Conservation (phyloP, 2,329 filamentous ascomycete species). For the Zasmidium cellare region DNA sequence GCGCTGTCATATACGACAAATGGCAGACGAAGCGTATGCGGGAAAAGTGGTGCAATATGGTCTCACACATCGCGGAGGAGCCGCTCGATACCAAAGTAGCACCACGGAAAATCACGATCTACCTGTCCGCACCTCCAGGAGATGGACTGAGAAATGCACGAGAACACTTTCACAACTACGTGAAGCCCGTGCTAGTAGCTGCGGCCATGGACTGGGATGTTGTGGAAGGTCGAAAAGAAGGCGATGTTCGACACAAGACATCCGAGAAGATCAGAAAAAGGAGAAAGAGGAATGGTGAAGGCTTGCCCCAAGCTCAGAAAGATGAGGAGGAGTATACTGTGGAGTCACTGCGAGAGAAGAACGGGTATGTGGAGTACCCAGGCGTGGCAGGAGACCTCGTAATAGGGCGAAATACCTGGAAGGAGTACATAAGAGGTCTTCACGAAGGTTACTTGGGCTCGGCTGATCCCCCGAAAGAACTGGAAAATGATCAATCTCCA, state of each 20-base stretch:
- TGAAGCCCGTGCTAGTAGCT: conserved; percentile 87
- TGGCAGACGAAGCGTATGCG: conserved; percentile 84
- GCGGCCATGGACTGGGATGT: conserved; percentile 96
- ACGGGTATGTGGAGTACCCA: conserved; percentile 69
- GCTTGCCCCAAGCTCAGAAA: conserved; percentile 41
- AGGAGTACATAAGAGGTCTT: conserved; percentile 89
- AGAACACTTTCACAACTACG: conserved; percentile 93
- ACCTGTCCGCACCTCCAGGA: conserved; percentile 80
- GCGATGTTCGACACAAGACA: conserved; percentile 84
- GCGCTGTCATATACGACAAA: conserved; percentile 86
- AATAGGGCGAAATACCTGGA: conserved; percentile 91
- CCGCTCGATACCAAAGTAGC: conserved; percentile 70
- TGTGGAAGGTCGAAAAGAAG: conserved; percentile 85
- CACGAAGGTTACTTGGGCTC: conserved; percentile 97
- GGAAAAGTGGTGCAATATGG: conserved; percentile 80
- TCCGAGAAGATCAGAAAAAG: conserved; percentile 78
- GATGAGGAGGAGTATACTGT: conserved; percentile 59
- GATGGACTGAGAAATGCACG: conserved; percentile 83
- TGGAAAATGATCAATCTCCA: not conserved
- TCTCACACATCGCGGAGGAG: conserved; percentile 80
- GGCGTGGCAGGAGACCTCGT: conserved; percentile 82
- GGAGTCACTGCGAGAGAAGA: conserved; percentile 62
- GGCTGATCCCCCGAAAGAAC: conserved; percentile 58
- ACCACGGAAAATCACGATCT: conserved; percentile 82
- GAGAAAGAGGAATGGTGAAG: conserved; percentile 62